phyloP scores from a whole-genome alignment of 108 stramenopile species.

The Stephanodiscus triporus region DNA sequence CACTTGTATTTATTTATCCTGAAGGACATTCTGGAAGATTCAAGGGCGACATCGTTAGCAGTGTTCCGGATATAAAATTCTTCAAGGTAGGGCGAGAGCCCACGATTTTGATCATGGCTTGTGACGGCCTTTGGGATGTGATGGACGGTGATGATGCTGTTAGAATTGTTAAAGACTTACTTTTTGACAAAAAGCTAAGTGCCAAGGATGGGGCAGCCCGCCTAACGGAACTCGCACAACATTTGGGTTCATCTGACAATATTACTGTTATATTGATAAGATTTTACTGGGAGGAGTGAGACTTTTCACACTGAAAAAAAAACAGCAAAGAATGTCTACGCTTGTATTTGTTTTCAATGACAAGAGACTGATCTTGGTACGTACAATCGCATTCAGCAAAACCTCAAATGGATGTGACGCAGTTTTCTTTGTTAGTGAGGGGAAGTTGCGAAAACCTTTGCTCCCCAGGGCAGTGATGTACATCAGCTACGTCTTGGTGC shows the following conservation, averaged over 20 bases:
- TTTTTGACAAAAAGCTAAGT: constrained; percentile 65
- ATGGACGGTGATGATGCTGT: constrained; percentile 70
- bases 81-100: constrained; percentile 58
- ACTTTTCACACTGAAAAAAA: background rate
- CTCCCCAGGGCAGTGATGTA: no score
- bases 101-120: constrained; percentile 73
- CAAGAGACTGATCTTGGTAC: background rate
- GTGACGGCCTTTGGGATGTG: constrained; percentile 89
- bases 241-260: constrained; percentile 86
- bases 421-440: no score
- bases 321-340: background rate
- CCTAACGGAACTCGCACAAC: constrained; percentile 80
- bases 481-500: no score
- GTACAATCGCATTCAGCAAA: no score
- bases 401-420: no score
- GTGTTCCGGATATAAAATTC: constrained; percentile 61
- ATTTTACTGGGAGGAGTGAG: constrained; percentile 47
- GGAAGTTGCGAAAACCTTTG: no score
- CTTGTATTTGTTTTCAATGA: background rate
- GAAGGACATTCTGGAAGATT: constrained; percentile 68
- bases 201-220: constrained; percentile 79
- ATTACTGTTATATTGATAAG: constrained; percentile 80
- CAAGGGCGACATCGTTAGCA: constrained; percentile 75
- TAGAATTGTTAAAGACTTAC: constrained; percentile 70
- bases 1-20: constrained; percentile 68